Percentiles rank a stretch among this genome's conserved stretches.
These are phyloP conservation scores for Magnusiomyces ingens DNA, from an alignment of 1,139 yeast genomes.

Conservation along the genomic window DNA sequence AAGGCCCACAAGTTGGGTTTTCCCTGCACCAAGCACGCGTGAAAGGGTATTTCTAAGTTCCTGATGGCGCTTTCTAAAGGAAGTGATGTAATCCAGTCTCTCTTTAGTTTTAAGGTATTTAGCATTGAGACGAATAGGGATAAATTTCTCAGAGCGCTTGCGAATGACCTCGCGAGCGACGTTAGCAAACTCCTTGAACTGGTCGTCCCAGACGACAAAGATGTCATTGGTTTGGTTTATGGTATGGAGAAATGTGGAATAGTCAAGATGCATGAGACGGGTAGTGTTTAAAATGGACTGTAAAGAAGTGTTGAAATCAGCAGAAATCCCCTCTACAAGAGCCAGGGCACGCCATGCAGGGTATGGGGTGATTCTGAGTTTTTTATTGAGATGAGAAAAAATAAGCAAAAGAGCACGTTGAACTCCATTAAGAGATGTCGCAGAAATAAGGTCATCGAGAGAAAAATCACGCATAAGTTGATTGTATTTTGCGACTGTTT, in stretches of 20 bases:
- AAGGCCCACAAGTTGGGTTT: constrained; percentile 25
- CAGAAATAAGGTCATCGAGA: constrained; percentile 49
- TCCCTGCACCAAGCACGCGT: constrained; percentile 30
- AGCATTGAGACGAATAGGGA: constrained; percentile 54
- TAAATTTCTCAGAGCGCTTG: constrained; percentile 66
- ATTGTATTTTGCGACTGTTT: constrained; percentile 48
- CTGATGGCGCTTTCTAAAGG: constrained; percentile 50
- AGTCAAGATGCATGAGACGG: constrained; percentile 36
- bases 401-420: constrained; percentile 43
- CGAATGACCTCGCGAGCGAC: constrained; percentile 69
- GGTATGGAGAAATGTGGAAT: constrained; percentile 31
- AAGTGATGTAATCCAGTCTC: constrained; percentile 40
- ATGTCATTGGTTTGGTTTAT: constrained; percentile 29
- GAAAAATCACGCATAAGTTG: constrained; percentile 68
- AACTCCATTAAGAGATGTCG: constrained; percentile 42
- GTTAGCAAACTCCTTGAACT: constrained; percentile 48
- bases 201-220: constrained; percentile 45
- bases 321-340: constrained; percentile 55
- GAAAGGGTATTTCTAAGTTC: constrained; percentile 39
- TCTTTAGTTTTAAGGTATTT: constrained; percentile 42
- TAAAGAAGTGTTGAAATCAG: constrained; percentile 38
- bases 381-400: constrained; percentile 56
- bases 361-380: constrained; percentile 52
- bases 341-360: constrained; percentile 61
- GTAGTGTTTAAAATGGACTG: constrained; percentile 24